Base-by-base conservation (phyloP, 164 flowering plant genomes). In the Akebia trifoliata region DNA sequence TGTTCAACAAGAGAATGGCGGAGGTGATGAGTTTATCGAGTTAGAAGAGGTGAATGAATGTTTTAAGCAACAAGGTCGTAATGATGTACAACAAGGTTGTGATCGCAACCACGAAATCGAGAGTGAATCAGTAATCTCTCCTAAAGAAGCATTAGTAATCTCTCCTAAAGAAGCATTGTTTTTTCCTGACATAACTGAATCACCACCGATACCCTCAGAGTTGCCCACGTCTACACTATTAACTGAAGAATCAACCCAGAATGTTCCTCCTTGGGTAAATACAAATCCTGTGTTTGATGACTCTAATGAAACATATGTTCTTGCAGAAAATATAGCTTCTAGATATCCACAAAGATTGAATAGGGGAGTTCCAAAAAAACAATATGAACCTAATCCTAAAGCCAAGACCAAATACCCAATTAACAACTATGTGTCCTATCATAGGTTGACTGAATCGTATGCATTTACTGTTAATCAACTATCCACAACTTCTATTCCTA, bases 181-280 rank as follows among this genome's bases (percentile, higher is more conserved):
- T n/a, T n/a, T 46, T 46, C 22, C 30, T 46, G 50, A 46, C 21
- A 25, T 29, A 21, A 3, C 2, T 2, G 8, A 6, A 46, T 15
- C 21, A n/a, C n/a, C n/a, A n/a, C n/a, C n/a, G 7, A 21, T 21
- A 28, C 2, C 22, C 20, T 2, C 50, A n/a, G n/a, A n/a, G n/a
- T n/a, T n/a, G n/a, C 50, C 50, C 50, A 21, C 22, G 4, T 46
- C n/a, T n/a, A 46, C 50, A 46, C 22, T 29, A 46, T 3, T 11
- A 46, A 46, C 50, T 46, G 29, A 21, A 46, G 28, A n/a, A n/a
- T n/a, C n/a, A n/a, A 46, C 22, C 29, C 20, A 46, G 10, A 46
- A 46, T 46, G 36, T 34, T 34, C 36, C 36, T 34, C 36, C 36
- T 34, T 9, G 9, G 4, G 36, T 34, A 34, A 34, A 9, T 34